Evolutionary conservation across 2,329 filamentous ascomycete genomes (phyloP), one percentile per base, ranked within the genome.

Genomic region (Penicillium palitans): DNA sequence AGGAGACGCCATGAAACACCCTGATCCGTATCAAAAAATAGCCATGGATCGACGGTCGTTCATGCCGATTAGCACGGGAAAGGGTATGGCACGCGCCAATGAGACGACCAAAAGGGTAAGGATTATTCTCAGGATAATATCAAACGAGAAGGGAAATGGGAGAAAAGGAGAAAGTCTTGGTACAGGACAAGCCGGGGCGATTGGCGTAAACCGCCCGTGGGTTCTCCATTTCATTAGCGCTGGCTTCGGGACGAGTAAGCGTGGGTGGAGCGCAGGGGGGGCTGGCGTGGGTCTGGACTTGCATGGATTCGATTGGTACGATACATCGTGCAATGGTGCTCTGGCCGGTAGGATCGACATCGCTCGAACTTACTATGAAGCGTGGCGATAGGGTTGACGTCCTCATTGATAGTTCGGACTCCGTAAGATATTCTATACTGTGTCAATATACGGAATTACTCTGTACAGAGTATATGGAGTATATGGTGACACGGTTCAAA

Each of bases 21-120:
- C 60, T 54, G 53, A 53, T 57, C 50, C 58, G 53, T 60, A 65
- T 67, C 62, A 66, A 63, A 66, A 63, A 64, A 65, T 62, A 64
- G 63, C 63, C 60, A 66, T 64, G 33, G 65, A 68, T 68, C 64
- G 65, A 65, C 66, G 53, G 60, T 55, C 61, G 33, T 31, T 64
- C 60, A 66, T 65, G 55, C 62, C 62, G 63, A 58, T 59, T 59
- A 45, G 47, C 66, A 67, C 64, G 63, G 60, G 48, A 57, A 58
- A 49, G 33, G 45, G 57, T 55, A 57, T 58, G 50, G 61, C 58
- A 47, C 21, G 55, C 58, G 63, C 63, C 63, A 66, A 60, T 57
- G 29, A 56, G 35, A 52, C 46, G 59, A 49, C 63, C 42, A 63
- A 66, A 65, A 50, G 51, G 65, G 64, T 63, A 67, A 67, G 55